phyloP scores from a whole-genome alignment of 257 asterid species.

The Verbena officinalis region DNA sequence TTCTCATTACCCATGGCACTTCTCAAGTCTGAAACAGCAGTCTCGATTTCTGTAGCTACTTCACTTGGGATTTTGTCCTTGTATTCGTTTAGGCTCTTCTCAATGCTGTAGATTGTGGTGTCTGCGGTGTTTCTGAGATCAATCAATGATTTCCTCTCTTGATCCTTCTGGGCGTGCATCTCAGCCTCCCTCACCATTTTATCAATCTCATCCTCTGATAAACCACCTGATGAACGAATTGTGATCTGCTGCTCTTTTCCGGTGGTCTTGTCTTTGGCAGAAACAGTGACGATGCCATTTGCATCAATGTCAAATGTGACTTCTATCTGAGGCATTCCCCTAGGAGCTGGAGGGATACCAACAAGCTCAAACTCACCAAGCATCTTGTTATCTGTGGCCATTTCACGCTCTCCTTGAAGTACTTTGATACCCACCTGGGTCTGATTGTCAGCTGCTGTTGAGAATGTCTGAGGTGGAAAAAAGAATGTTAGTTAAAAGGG shows the following conservation, averaged over 20 bases:
- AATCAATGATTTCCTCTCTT: constrained; percentile 63
- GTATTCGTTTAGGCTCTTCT: constrained; percentile 64
- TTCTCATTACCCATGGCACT: constrained; percentile 45
- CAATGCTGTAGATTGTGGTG: constrained; percentile 61
- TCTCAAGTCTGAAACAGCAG: constrained; percentile 54
- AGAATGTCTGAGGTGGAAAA: constrained; percentile 48
- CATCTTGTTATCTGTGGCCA: constrained; percentile 60
- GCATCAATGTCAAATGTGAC: constrained; percentile 77
- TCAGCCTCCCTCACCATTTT: constrained; percentile 78
- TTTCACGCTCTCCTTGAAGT: constrained; percentile 73
- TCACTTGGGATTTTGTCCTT: constrained; percentile 61
- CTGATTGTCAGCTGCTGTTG: constrained; percentile 78
- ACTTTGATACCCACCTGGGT: constrained; percentile 75
- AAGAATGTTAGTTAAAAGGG: neutral
- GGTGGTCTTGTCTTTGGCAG: constrained; percentile 68
- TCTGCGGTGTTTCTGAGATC: constrained; percentile 63
- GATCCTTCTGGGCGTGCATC: constrained; percentile 68
- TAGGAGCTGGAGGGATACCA: constrained; percentile 76
- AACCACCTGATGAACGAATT: constrained; percentile 63
- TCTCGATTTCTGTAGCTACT: constrained; percentile 56
- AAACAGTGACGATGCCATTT: constrained; percentile 66
- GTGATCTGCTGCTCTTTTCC: constrained; percentile 74
- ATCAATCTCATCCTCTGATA: constrained; percentile 64
- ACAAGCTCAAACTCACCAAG: constrained; percentile 70
- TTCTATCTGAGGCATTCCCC: constrained; percentile 71